Evolutionary conservation across 2,329 filamentous ascomycete species (phyloP), one percentile per base, ranked within the genome.

Genomic region (Sporothrix sp.): DNA sequence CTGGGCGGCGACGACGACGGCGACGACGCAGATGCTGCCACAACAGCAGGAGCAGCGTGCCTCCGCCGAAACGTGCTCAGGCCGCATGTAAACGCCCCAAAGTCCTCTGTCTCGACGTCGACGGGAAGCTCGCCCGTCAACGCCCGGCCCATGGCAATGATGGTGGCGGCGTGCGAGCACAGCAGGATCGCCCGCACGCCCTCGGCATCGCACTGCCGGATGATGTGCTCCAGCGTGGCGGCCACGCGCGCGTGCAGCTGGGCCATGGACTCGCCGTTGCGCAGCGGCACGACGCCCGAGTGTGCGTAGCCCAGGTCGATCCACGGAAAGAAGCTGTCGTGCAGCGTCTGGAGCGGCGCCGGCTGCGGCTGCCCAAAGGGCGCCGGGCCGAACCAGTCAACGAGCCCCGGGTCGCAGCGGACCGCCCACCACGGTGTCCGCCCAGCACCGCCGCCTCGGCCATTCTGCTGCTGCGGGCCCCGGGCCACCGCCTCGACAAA

Each of bases 331-430:
- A 95, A 95, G 56, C 87, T 75, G 18, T 65, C 65, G 54, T 77
- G 75, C 54, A 98, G 74, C 30, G 76, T 69, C 25, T 72, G 60
- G 13, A 82, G 69, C 3, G 77, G 67, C 3, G 88, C 87, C 2
- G 91, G 88, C 14, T 76, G 74, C 0, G 93, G 93, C 36, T 52
- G 93, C 50, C 85, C 76, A 66, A 95, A 96, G 53, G 81, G 81
- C 14, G 90, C 88, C 43, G 80, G 75, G 23, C 93, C 93, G 65
- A 93, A 97, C 84, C 93, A 97, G 71, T 98, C 93, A 54, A 87
- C 84, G 35, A 82, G 60, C 11, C 78, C 78, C 51, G 71, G 67
- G 58, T 83, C 79, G 43, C 72, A 74, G 32, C 75, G 71, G 54
- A 82, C 74, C 35, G 61, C 66, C 51, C 66, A 58, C 23, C 62